Percentiles rank a stretch among this genome's conserved stretches.
phyloP scores from a whole-genome alignment of 2,329 filamentous ascomycete species.

The Aspergillus piperis region DNA sequence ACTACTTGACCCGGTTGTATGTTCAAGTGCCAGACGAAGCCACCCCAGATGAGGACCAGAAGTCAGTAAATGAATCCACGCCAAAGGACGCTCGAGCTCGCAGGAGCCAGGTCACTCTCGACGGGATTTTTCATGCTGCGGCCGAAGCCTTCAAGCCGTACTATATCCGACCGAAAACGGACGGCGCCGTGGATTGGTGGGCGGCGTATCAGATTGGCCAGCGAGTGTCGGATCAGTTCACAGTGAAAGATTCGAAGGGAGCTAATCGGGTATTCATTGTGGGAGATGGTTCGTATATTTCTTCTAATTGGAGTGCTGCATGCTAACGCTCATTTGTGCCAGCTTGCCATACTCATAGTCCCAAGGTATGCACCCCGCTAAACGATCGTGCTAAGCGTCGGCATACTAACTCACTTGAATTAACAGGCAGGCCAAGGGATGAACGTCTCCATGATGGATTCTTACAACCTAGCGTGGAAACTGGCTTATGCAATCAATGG shows the following conservation, averaged over 20 bases:
- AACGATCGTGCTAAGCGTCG: not conserved
- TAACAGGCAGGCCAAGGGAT: conserved; percentile 69
- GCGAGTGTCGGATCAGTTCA: conserved; percentile 52
- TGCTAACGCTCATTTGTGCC: not conserved
- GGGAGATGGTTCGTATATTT: conserved; percentile 56
- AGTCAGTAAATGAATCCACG: conserved; percentile 35
- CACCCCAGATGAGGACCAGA: conserved; percentile 27
- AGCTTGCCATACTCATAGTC: conserved; percentile 77
- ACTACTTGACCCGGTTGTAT: conserved; percentile 72
- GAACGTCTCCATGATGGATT: conserved; percentile 73
- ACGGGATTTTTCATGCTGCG: conserved; percentile 65
- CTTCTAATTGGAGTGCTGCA: not conserved
- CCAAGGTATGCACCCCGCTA: conserved; percentile 50
- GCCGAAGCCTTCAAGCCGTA: conserved; percentile 68
- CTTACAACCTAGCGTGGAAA: conserved; percentile 46
- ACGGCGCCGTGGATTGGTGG: conserved; percentile 69
- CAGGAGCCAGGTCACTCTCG: conserved; percentile 62
- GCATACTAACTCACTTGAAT: conserved; percentile 20
- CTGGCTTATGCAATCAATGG: conserved; percentile 40
- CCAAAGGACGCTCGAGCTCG: conserved; percentile 63
- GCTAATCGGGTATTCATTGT: conserved; percentile 72
- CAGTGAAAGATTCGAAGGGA: conserved; percentile 65
- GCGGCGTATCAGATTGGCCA: conserved; percentile 77
- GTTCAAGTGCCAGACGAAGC: conserved; percentile 43
- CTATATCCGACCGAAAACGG: conserved; percentile 58